Evolutionary conservation across 768 basidiomycete genomes (phyloP), one percentile per base, ranked within the genome.

Genomic region (Suillus subalutaceus): DNA sequence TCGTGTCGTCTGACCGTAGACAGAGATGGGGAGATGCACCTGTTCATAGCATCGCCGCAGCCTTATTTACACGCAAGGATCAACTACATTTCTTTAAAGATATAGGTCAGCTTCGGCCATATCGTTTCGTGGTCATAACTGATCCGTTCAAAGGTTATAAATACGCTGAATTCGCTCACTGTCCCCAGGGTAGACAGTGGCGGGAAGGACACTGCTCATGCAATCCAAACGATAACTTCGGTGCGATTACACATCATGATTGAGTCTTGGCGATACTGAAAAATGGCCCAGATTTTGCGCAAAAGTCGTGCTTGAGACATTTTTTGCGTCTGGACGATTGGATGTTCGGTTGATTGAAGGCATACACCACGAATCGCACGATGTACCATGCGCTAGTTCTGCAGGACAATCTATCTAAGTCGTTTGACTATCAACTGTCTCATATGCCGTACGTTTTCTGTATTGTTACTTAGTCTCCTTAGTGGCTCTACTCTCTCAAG

Each of bases 31-130:
- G 96, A 60, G 96, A 97, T 79, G 97, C 96, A 20, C 88, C 88
- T 10, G 87, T 95, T 10, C 93, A 95, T 73, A 92, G 90, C 63
- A 95, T 98, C 66, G 97, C 92, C 44, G 96, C 91, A 1, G 90
- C 96, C 0, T 81, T 99, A 9, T 93, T 98, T 69, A 91, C 94
- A 0, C 85, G 84, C 74, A 96, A 93, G 75, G 91, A 94, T 20
- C 92, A 94, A 77, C 88, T 98, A 46, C 93, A 97, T 76, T 99
- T 94, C 81, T 98, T 98, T 83, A 86, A 90, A 69, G 95, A 98
- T 73, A 93, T 99, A 60, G 96, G 58, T 59, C 18, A 59, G 88
- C 73, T 30, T 59, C 10, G 15, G 18, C 41, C 40, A 59, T 59
- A 20, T 12, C 32, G 30, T 55, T 20, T 35, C 9, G 9, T 35